Conservation (phyloP, 768 basidiomycete genomes). For the Boletus coccyginus region DNA sequence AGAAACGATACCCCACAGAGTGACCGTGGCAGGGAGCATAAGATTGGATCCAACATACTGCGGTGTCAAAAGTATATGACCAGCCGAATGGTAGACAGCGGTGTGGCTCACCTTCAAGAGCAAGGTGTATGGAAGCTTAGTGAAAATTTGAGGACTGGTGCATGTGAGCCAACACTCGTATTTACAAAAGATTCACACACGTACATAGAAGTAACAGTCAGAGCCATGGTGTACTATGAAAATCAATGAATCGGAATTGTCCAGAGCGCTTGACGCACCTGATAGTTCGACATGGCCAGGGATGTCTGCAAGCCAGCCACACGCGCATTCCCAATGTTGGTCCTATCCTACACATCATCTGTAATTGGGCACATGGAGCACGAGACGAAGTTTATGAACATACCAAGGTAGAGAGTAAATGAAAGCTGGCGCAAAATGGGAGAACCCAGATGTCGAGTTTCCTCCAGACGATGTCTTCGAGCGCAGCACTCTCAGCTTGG, state of each 20-base stretch:
- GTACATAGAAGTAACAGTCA: slow-evolving; percentile 29
- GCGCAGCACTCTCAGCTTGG: slow-evolving; percentile 3
- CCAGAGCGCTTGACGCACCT: background rate
- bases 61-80: background rate
- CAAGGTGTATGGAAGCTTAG: slow-evolving; percentile 62
- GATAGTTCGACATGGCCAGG: slow-evolving; percentile 21
- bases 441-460: slow-evolving; percentile 48
- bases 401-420: slow-evolving; percentile 50
- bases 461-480: slow-evolving; percentile 43
- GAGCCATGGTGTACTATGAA: slow-evolving; percentile 34
- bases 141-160: slow-evolving; percentile 48
- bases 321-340: slow-evolving; percentile 56
- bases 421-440: slow-evolving; percentile 48
- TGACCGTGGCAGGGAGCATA: slow-evolving; percentile 59
- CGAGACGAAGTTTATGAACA: slow-evolving; percentile 13
- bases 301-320: slow-evolving; percentile 57
- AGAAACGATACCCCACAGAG: slow-evolving; percentile 64
- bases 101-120: slow-evolving; percentile 41
- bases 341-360: slow-evolving; percentile 28
- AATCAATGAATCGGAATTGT: background rate
- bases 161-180: no score
- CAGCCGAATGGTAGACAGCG: background rate
- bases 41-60: slow-evolving; percentile 51
- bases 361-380: background rate
- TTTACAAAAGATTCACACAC: background rate